A percentile compares a stretch with the other conserved stretches of the same genome.
Evolutionary conservation across 345 rosid genomes (phyloP).

Genomic region (Camelina sativa): DNA sequence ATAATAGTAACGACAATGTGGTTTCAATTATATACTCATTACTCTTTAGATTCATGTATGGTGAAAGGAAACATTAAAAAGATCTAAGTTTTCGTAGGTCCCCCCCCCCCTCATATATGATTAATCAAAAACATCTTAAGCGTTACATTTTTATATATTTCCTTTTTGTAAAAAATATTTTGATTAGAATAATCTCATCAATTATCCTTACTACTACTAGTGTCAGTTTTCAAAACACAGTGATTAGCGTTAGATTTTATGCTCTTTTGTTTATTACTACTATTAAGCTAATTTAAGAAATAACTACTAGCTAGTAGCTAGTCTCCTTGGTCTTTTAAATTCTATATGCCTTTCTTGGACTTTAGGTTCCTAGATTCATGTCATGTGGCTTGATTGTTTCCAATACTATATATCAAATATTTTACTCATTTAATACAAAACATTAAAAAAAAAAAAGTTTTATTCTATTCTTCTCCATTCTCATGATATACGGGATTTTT

Average conservation of each 20-base stretch:
- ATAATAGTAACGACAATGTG: conserved; percentile 7
- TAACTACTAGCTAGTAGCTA: not conserved
- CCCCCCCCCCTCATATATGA: not conserved
- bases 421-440: conserved; percentile 2
- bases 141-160: conserved; percentile 16
- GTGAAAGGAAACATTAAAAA: conserved; percentile 40
- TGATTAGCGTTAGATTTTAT: conserved; percentile 42
- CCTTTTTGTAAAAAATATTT: conserved; percentile 16
- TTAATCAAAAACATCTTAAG: conserved; percentile 29
- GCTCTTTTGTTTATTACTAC: conserved; percentile 31
- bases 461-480: conserved; percentile 31
- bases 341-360: not conserved
- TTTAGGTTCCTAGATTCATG: conserved; percentile 41
- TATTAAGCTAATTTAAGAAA: not conserved
- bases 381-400: conserved; percentile 47
- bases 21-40: conserved; percentile 42
- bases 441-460: not conserved
- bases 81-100: conserved; percentile 37
- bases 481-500: conserved; percentile 33
- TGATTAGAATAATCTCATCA: conserved; percentile 27
- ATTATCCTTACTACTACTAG: not conserved
- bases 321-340: not conserved
- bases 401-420: conserved; percentile 29
- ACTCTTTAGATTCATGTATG: conserved; percentile 42
- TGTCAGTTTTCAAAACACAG: conserved; percentile 41